These are phyloP conservation scores for Mucor indicus DNA, from an alignment of 371 early-diverging fungal species.

Conservation along the genomic window DNA sequence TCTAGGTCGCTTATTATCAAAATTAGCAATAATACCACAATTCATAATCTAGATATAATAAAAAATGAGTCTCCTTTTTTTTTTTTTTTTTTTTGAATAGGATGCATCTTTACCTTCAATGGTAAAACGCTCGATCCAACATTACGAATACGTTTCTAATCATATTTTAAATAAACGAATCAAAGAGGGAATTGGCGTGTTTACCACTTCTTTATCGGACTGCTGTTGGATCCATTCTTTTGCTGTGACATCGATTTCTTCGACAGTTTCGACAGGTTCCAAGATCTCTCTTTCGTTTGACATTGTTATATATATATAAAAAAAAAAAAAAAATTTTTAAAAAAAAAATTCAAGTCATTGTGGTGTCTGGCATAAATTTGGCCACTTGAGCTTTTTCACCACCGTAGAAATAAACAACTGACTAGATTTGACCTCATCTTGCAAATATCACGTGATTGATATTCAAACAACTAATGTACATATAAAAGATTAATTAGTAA, in stretches of 20 bases:
- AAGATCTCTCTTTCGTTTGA: too few species aligned
- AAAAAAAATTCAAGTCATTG: too few species aligned
- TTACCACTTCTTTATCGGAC: slow-evolving; percentile 53
- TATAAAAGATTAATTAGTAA: too few species aligned
- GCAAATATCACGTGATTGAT: too few species aligned
- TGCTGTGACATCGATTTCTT: slow-evolving; percentile 37
- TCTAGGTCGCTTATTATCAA: slow-evolving; percentile 46
- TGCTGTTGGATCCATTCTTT: slow-evolving; percentile 56
- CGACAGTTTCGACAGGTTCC: slow-evolving; percentile 11
- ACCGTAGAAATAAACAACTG: too few species aligned
- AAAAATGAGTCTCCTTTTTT: not conserved
- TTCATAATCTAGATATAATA: slow-evolving; percentile 42
- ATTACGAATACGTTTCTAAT: slow-evolving; percentile 52
- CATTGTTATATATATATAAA: too few species aligned
- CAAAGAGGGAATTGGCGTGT: not conserved
- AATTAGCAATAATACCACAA: slow-evolving; percentile 59
- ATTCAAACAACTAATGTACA: too few species aligned
- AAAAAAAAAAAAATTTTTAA: too few species aligned
- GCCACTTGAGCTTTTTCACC: too few species aligned
- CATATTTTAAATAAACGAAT: not conserved
- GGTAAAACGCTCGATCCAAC: slow-evolving; percentile 50
- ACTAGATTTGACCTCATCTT: too few species aligned
- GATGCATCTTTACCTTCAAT: slow-evolving; percentile 25
- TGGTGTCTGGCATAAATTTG: too few species aligned
- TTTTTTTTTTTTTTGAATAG: too few species aligned